These are phyloP conservation scores for Plasmodium reichenowi DNA, from an alignment of 169 alveolate genomes.

Conservation along the genomic window DNA sequence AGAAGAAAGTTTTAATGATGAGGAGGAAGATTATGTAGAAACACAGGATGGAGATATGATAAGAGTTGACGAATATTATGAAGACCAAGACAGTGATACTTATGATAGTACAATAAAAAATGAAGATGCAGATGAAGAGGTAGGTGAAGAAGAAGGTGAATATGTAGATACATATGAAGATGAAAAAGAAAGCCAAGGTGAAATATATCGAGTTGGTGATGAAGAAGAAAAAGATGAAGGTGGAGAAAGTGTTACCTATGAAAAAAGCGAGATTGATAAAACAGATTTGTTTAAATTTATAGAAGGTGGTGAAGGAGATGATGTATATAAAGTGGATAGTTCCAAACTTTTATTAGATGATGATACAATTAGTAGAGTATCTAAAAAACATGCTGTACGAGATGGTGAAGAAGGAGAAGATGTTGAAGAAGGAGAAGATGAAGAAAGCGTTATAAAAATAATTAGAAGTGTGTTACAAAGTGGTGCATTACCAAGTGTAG, in stretches of 20 bases:
- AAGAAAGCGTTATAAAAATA: background rate
- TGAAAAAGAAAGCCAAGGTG: no score
- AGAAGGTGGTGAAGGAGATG: background rate
- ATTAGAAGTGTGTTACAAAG: background rate
- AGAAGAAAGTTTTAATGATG: background rate
- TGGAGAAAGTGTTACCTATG: background rate
- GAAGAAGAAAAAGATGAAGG: background rate
- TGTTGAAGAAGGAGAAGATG: background rate
- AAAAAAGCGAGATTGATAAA: no score
- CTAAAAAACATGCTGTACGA: background rate
- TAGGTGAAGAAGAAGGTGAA: background rate
- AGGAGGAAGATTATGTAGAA: conserved; percentile 3
- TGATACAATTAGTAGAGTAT: background rate
- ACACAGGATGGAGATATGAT: background rate
- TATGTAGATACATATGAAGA: background rate
- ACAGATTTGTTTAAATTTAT: no score
- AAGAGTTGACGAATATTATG: background rate
- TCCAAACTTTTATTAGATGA: background rate
- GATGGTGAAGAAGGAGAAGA: background rate
- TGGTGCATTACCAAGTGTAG: background rate
- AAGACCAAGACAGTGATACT: background rate
- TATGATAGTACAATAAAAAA: background rate
- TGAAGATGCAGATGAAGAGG: background rate
- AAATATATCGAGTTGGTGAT: background rate
- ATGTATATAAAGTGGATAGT: background rate